These are phyloP conservation scores for Martiniozyma abietophila DNA, from an alignment of 805 yeast genomes.

Conservation along the genomic window DNA sequence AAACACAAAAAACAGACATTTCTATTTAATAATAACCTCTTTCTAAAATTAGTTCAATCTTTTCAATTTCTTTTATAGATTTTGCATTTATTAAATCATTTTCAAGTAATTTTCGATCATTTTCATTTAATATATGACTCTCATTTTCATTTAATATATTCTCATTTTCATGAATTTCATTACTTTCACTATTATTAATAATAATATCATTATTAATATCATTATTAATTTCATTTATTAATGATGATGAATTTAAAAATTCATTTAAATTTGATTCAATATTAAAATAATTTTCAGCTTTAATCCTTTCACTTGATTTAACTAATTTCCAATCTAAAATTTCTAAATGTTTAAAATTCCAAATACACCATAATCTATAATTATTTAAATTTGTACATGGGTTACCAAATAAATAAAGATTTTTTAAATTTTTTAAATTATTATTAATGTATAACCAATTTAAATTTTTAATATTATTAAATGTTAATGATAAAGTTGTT, in stretches of 20 bases:
- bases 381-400: constrained; percentile 40
- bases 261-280: constrained; percentile 23
- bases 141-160: constrained; percentile 9
- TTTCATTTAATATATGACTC: constrained; percentile 43
- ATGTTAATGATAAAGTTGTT: constrained; percentile 40
- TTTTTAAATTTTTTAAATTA: constrained; percentile 32
- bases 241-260: constrained; percentile 6
- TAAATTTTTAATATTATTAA: constrained; percentile 41
- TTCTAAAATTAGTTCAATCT: constrained; percentile 48
- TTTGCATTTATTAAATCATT: constrained; percentile 51
- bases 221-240: constrained; percentile 1
- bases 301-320: constrained; percentile 40
- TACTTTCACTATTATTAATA: too few species aligned
- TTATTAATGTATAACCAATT: constrained; percentile 34
- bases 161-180: constrained; percentile 12
- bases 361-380: constrained; percentile 52
- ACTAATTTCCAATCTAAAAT: constrained; percentile 64
- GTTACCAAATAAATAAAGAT: constrained; percentile 49
- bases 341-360: constrained; percentile 53
- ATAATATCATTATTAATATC: constrained; percentile 5
- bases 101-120: constrained; percentile 43
- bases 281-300: constrained; percentile 38
- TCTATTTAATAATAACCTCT: constrained; percentile 24
- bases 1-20: too few species aligned
- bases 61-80: constrained; percentile 64